Conservation (phyloP, 2,329 filamentous ascomycete genomes). For the Ilyonectria sp. region DNA sequence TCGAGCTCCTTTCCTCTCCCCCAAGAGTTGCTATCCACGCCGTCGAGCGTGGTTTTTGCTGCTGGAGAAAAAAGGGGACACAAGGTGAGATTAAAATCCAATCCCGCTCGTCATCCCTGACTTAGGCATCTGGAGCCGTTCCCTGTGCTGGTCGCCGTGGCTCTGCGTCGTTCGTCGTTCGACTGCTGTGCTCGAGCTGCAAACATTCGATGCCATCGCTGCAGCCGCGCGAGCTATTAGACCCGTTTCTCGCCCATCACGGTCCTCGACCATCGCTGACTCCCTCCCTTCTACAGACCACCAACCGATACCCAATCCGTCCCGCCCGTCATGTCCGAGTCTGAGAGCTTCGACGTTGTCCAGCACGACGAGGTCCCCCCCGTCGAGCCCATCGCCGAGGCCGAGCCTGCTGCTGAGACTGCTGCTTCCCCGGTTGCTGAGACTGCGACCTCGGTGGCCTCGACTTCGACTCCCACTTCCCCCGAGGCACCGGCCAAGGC, state of each 20-base stretch:
- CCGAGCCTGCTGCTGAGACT: constrained; percentile 16
- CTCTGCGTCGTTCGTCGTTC: constrained; percentile 19
- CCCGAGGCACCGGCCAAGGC: constrained; percentile 54
- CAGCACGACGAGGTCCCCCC: constrained; percentile 59
- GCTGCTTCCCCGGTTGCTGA: constrained; percentile 52
- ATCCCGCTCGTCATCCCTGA: constrained; percentile 32
- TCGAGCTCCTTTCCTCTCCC: neutral
- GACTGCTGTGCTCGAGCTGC: constrained; percentile 21
- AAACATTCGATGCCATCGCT: constrained; percentile 22
- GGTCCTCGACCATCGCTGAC: constrained; percentile 21
- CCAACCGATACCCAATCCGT: constrained; percentile 32
- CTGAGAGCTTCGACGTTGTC: constrained; percentile 62
- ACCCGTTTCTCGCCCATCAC: constrained; percentile 15
- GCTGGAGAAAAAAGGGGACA: constrained; percentile 33
- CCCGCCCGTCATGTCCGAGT: constrained; percentile 61
- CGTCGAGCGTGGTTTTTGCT: constrained; percentile 17
- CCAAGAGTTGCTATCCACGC: neutral
- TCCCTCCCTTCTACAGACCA: constrained; percentile 26
- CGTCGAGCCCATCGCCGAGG: constrained; percentile 43
- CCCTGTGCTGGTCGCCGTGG: constrained; percentile 6
- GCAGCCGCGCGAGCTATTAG: constrained; percentile 21
- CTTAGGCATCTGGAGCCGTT: constrained; percentile 23
- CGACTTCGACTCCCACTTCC: constrained; percentile 50
- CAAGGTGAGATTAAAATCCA: constrained; percentile 33
- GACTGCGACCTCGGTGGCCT: constrained; percentile 45